Base-by-base conservation (phyloP, 371 early-diverging fungal genomes). In the Mucor circinelloides region DNA sequence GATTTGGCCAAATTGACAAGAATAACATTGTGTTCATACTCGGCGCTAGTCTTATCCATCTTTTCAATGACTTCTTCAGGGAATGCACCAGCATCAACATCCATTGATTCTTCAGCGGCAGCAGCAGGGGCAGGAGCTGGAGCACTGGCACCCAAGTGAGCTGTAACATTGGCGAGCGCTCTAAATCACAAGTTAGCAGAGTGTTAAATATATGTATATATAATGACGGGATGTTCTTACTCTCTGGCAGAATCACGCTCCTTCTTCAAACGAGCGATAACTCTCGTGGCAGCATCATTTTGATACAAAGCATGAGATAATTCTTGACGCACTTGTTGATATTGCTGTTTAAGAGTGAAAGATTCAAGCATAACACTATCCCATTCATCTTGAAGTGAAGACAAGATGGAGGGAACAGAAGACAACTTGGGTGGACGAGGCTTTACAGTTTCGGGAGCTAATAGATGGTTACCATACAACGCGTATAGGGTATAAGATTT, bases 291-390 rank as follows among this genome's bases (percentile, higher is more conserved):
- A 21, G 98, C 97, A 75, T 97, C 98, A 70, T 94, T 90, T 78
- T 97, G 95, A 75, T 97, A 98, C 60, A 97, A 81, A 2, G 97
- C 93, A 71, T 93, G 93, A 42, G 94, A 89, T 38, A 97, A 84
- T 71, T 97, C 97, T 77, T 95, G 95, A 52, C 95, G 88, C 21
- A 92, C 90, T 70, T 93, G 91, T 73, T 93, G 91, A 76, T 96
- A 92, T 78, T 97, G 94, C 75, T 94, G 92, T 77, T 93, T 94
- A 69, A 98, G 85, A 36, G 91, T 89, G 69, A 91, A 94, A 2
- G 95, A 92, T 79, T 97, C 98, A 38, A 98, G 85, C 88, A 97
- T 94, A 9, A 94, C 80, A 42, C 94, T 85, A 72, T 97, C 98
- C 95, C 95, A 97, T 74, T 97, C 97, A 76, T 93, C 93, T 72